Conservation (phyloP, 2,329 filamentous ascomycete genomes). For the Diaporthe australafricana region DNA sequence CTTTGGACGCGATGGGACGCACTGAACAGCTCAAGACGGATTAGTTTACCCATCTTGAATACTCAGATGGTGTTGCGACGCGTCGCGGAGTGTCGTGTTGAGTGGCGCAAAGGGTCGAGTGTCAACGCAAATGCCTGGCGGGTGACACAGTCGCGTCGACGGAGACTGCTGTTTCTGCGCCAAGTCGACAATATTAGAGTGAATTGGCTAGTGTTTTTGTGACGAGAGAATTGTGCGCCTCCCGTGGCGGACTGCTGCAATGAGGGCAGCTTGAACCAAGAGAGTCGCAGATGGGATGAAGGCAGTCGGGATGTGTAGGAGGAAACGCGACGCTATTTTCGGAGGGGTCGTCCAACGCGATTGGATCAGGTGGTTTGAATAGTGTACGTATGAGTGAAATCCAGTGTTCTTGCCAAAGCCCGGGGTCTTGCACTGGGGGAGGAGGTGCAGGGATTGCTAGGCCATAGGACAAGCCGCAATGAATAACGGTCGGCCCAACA, state of each 20-base stretch:
- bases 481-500: too few relatives aligned
- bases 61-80: constrained; percentile 37
- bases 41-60: constrained; percentile 90
- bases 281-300: constrained; percentile 13
- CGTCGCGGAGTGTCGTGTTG: constrained; percentile 18
- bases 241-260: constrained; percentile 23
- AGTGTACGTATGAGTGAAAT: constrained; percentile 23
- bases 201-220: background rate
- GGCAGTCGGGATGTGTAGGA: background rate
- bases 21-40: constrained; percentile 95
- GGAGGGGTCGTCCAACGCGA: constrained; percentile 32
- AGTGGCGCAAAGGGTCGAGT: constrained; percentile 12
- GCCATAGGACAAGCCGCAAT: too few relatives aligned
- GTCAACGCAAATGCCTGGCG: background rate
- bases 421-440: constrained; percentile 7
- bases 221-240: background rate
- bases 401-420: constrained; percentile 11
- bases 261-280: constrained; percentile 10
- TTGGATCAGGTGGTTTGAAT: constrained; percentile 15
- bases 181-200: background rate
- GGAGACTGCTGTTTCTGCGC: background rate
- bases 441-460: background rate
- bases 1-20: constrained; percentile 50
- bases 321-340: constrained; percentile 32
- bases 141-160: constrained; percentile 8